Conservation (phyloP, 768 basidiomycete species). For the Mycena vitilis region DNA sequence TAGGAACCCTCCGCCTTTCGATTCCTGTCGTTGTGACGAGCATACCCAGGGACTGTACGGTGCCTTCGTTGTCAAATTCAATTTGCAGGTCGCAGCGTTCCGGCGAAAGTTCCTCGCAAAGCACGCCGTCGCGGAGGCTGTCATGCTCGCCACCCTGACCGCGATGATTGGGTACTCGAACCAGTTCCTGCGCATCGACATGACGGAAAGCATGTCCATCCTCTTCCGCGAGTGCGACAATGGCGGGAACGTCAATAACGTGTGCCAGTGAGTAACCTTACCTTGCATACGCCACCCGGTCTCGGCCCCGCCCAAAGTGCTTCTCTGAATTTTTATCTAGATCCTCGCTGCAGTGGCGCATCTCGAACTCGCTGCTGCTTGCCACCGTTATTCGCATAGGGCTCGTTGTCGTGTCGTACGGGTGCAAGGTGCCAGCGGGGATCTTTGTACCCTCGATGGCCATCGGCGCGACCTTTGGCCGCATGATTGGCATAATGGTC, state of each 20-base stretch:
- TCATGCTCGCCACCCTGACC: slow-evolving; percentile 86
- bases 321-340: slow-evolving; percentile 51
- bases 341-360: slow-evolving; percentile 91
- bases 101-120: slow-evolving; percentile 88
- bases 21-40: slow-evolving; percentile 2
- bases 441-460: slow-evolving; percentile 99
- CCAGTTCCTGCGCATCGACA: slow-evolving; percentile 93
- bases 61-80: slow-evolving; percentile 96
- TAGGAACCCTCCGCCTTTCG: slow-evolving; percentile 43
- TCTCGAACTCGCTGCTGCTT: slow-evolving; percentile 91
- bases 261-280: slow-evolving; percentile 88
- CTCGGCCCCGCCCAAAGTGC: slow-evolving; percentile 7
- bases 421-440: slow-evolving; percentile 95
- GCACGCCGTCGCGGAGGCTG: slow-evolving; percentile 90
- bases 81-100: slow-evolving; percentile 94
- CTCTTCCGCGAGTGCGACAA: slow-evolving; percentile 97
- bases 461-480: slow-evolving; percentile 94
- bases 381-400: slow-evolving; percentile 91
- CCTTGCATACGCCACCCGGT: neutral
- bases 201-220: slow-evolving; percentile 96
- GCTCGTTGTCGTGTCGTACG: slow-evolving; percentile 93
- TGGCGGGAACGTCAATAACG: slow-evolving; percentile 85
- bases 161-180: slow-evolving; percentile 95
- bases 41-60: slow-evolving; percentile 89
- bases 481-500: slow-evolving; percentile 97